Evolutionary conservation across 139 green algal species (phyloP), one percentile per base, ranked within the genome.

Genomic region (Dunaliella primolecta): DNA sequence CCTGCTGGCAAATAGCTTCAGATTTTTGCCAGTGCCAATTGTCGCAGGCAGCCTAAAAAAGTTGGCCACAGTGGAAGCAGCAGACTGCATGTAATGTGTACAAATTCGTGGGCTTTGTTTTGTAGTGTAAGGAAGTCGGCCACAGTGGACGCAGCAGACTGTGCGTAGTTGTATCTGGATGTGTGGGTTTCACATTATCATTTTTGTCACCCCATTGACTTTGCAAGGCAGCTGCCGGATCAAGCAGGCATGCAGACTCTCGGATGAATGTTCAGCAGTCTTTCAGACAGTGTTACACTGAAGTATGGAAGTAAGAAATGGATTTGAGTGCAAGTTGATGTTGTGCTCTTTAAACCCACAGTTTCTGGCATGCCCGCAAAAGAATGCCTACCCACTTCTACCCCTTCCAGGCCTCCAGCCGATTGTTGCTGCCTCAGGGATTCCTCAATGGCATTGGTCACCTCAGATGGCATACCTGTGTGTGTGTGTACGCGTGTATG

Each of bases 1-100:
- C 46, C 71, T 77, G 71, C 2, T 21, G n/a, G 71, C 25, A 32
- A 77, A 77, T n/a, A 80, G n/a, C 75, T 80, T 36, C n/a, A 80
- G 27, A 30, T 80, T 80, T 23, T 36, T 33, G 2, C 75, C 75
- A 11, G 75, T 80, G n/a, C 75, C 75, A 2, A 80, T n/a, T 32
- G 29, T 37, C 2, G 3, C 1, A 38, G 75, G 75, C 29, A 80
- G 75, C 29, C 33, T 2, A 1, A 80, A 27, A 30, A 80, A 80
- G n/a, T 80, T 2, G 27, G 32, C n/a, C 1, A 80, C 75, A 20
- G 75, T 80, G 29, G 36, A 11, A 37, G 75, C 75, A 80, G 75
- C 75, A 38, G 75, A 36, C 71, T 77, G 71, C 29, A 35, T 11
- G 3, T 21, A 77, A 32, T 15, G 7, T 25, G 46, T 15, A 25